Evolutionary conservation across 164 flowering plant genomes (phyloP), one percentile per base, ranked within the genome.

Genomic region (Liquidambar formosana): DNA sequence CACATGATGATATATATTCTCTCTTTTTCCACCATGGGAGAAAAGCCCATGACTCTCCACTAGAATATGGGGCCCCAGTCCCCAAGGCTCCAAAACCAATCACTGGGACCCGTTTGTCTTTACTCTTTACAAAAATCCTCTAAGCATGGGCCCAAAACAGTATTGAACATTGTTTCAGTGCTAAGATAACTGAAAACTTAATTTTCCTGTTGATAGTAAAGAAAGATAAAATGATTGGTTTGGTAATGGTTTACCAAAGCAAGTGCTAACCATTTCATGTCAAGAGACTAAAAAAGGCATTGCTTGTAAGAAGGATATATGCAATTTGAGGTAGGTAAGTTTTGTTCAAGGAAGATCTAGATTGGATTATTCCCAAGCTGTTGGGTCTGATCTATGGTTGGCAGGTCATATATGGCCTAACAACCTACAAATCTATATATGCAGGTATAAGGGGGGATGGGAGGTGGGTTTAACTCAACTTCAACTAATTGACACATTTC

Each of bases 21-120:
- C 44, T 27, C 69, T 4, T 26, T 73, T 73, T 47, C 52, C 16
- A 52, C 66, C 70, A 64, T 70, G 71, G 65, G 71, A 67, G 70
- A 66, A n/a, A n/a, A 38, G 68, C 72, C 72, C 76, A 52, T 62
- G 63, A 53, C 64, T 62, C 45, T 44, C 80, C 82, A 78, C 82
- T 74, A 66, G 33, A 54, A 0, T 26, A 47, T 66, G 75, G 75
- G 64, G 41, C 77, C 74, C 63, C 2, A 33, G 41, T 6, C n/a
- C n/a, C n/a, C n/a, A n/a, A n/a, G n/a, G n/a, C 41, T 19, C 73
- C 38, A 33, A 59, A 49, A 26, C 58, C 19, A 33, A 65, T 22
- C 70, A 68, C 63, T 67, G 18, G 64, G 58, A 48, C 60, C 76
- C 71, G 57, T 65, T 46, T 18, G 44, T 66, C 71, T n/a, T 75